Evolutionary conservation across 306 rosid species (phyloP).

Genomic region (Acacia confusa): DNA sequence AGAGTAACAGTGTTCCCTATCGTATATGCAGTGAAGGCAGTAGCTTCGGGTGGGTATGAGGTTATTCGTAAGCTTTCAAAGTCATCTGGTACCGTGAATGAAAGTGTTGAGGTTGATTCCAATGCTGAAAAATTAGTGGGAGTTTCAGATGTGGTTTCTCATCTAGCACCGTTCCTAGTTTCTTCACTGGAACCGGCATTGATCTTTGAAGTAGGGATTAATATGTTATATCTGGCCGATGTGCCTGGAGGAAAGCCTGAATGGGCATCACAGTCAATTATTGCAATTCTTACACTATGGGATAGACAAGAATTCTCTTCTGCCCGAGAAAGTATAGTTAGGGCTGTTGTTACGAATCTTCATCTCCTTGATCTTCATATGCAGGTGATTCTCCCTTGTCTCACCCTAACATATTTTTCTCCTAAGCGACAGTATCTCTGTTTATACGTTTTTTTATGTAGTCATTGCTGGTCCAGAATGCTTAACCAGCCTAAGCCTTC

Average conservation of each 20-base stretch:
- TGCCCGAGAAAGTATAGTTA: constrained; percentile 90
- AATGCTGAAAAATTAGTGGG: constrained; percentile 84
- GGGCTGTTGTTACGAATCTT: constrained; percentile 95
- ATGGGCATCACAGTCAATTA: constrained; percentile 95
- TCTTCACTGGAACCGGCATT: constrained; percentile 94
- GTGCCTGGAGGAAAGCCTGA: constrained; percentile 98
- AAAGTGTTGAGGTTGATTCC: constrained; percentile 49
- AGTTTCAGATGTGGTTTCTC: constrained; percentile 89
- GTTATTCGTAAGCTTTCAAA: constrained; percentile 82
- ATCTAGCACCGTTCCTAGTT: constrained; percentile 88
- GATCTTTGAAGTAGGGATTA: constrained; percentile 92
- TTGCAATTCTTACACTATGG: constrained; percentile 94
- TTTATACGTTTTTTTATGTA: background rate
- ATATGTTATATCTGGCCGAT: constrained; percentile 94
- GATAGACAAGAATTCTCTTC: constrained; percentile 95
- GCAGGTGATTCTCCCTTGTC: constrained; percentile 63
- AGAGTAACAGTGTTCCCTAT: constrained; percentile 84
- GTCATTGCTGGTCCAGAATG: background rate
- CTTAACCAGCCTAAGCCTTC: background rate
- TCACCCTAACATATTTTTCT: constrained; percentile 18
- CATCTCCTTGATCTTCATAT: constrained; percentile 96
- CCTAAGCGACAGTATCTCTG: background rate
- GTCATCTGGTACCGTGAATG: constrained; percentile 40
- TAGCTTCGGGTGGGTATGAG: constrained; percentile 85
- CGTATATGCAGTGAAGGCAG: constrained; percentile 87